Base-by-base conservation (phyloP, 2,329 filamentous ascomycete species). In the Helotiales sp. region DNA sequence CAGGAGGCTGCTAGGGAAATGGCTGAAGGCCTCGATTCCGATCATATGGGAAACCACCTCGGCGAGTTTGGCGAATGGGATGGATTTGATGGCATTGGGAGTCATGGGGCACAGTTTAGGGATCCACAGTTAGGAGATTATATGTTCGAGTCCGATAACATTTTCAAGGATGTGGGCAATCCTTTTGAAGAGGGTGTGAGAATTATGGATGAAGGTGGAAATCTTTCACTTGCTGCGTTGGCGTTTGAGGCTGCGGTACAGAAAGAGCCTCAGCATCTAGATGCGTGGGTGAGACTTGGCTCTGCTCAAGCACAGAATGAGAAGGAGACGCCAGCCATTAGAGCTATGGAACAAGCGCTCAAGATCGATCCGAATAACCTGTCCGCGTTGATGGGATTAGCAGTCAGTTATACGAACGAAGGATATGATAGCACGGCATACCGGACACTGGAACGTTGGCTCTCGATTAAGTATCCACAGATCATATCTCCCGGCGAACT, bases 361-460 rank as follows among this genome's bases (percentile, higher is more conserved):
- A 93, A 93, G 73, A 80, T 95, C 27, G 93, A 98, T 68, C 88
- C 92, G 0, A 87, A 86, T 68, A 97, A 96, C 71, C 82, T 96
- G 19, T 85, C 90, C 59, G 93, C 93, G 0, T 81, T 99, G 46
- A 98, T 99, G 93, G 93, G 91, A 1, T 79, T 99, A 52, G 92
- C 93, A 13, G 93, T 99, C 19, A 96, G 91, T 5, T 99, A 99
- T 75, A 99, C 95, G 48, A 99, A 99, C 76, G 95, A 99, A 77
- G 95, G 93, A 62, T 99, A 98, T 76, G 95, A 99, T 75, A 93
- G 90, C 70, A 96, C 93, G 19, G 93, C 95, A 48, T 99, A 98
- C 79, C 87, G 93, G 54, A 98, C 93, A 9, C 82, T 99, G 13
- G 95, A 99, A 77, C 90, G 93, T 64, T 99, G 95, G 95, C 82